Base-by-base conservation (phyloP, 495 filamentous ascomycete genomes). In the Aspergillus diversus region DNA sequence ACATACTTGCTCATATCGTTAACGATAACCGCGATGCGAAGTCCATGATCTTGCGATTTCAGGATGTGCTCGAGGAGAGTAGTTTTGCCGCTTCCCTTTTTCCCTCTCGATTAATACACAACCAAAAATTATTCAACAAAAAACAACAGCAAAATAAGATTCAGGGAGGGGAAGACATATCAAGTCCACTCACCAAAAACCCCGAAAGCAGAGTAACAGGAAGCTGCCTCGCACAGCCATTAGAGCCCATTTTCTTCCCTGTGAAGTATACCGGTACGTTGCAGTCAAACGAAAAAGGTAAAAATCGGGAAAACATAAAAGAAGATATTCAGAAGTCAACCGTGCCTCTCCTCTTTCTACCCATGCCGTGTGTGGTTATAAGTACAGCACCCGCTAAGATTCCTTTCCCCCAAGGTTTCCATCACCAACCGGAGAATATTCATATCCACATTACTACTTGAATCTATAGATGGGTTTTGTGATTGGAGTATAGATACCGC, bases 1-100 rank as follows among this genome's bases (percentile, higher is more conserved):
- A 73, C 73, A 64, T 46, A 80, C 77, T 75, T 72, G 63, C 81
- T 83, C 69, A 86, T 83, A 53, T 86, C 84, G 68, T 86, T 86
- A 52, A 86, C 84, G 56, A 86, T 84, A 17, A 86, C 82, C 6
- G 81, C 84, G 47, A 86, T 82, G 3, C 77, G 69, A 27, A 84
- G 68, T 6, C 83, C 82, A 70, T 87, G 84, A n/a, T 83, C 73
- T 0, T 69, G 73, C 1, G 79, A 81, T 55, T 77, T 75, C 53
- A 87, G 75, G 12, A 86, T 84, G 47, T 84, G 79, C 66, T 84
- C 78, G 5, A 87, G 77, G 12, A 87, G 80, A 0, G 84, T 87
- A 0, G 84, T 85, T 65, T 87, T 87, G 3, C 84, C 84, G 49
- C 80, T 81, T 59, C 83, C 74, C 84, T 84, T 16, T 43, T 54